Evolutionary conservation across 768 basidiomycete genomes (phyloP).

Genomic region (Pisolithus tinctorius): DNA sequence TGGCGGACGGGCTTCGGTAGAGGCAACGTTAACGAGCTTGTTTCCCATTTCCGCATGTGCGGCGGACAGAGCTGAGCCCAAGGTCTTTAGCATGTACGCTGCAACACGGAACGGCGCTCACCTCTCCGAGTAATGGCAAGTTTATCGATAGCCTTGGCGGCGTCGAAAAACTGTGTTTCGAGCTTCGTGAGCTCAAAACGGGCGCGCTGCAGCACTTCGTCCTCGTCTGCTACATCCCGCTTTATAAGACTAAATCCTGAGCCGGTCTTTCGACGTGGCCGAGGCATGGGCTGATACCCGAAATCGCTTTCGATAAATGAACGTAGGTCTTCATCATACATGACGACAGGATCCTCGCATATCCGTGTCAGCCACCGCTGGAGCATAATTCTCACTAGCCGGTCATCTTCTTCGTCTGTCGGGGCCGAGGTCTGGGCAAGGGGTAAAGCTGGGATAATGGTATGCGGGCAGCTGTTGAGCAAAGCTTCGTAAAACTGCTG

Average conservation of each 20-base stretch:
- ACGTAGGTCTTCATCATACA: slow-evolving; percentile 88
- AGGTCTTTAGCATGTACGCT: not conserved
- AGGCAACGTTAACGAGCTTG: slow-evolving; percentile 82
- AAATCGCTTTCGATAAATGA: slow-evolving; percentile 97
- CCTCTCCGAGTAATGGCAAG: slow-evolving; percentile 76
- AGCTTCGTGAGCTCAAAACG: slow-evolving; percentile 89
- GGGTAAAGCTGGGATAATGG: slow-evolving; percentile 92
- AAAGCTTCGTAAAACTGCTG: slow-evolving; percentile 90
- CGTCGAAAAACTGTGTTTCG: slow-evolving; percentile 88
- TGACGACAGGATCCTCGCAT: slow-evolving; percentile 84
- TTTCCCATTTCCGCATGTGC: slow-evolving; percentile 90
- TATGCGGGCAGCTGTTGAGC: slow-evolving; percentile 88
- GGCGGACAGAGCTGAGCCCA: slow-evolving; percentile 57
- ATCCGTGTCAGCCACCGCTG: slow-evolving; percentile 93
- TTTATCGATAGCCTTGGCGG: slow-evolving; percentile 86
- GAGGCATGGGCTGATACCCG: slow-evolving; percentile 84
- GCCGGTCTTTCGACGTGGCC: slow-evolving; percentile 62
- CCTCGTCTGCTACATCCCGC: slow-evolving; percentile 85
- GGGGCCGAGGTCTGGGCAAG: slow-evolving; percentile 95
- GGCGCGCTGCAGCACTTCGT: slow-evolving; percentile 85
- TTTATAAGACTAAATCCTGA: slow-evolving; percentile 73
- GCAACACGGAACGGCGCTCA: slow-evolving; percentile 25
- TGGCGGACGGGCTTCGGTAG: slow-evolving; percentile 81
- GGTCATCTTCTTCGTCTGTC: slow-evolving; percentile 97
- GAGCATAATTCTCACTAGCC: slow-evolving; percentile 89